These are phyloP conservation scores for Quercus suber DNA, from an alignment of 306 rosid species.

Conservation along the genomic window DNA sequence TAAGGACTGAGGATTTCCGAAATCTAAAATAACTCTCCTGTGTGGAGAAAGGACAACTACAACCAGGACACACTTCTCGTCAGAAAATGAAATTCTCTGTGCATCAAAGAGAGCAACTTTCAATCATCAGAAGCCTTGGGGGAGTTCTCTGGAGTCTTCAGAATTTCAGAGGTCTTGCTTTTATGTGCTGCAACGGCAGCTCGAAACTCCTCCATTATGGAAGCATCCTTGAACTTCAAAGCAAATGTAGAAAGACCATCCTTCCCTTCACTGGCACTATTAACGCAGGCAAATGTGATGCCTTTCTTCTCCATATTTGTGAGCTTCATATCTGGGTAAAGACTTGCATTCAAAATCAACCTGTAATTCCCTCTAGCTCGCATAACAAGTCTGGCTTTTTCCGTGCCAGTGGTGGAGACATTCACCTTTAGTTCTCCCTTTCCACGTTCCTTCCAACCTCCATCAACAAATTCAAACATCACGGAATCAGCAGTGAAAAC, in stretches of 20 bases:
- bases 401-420: constrained; percentile 47
- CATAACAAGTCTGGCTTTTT: constrained; percentile 76
- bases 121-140: constrained; percentile 57
- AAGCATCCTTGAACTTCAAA: constrained; percentile 80
- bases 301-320: constrained; percentile 90
- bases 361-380: constrained; percentile 79
- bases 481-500: constrained; percentile 73
- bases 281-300: constrained; percentile 87
- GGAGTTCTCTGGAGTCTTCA: constrained; percentile 80
- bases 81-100: constrained; percentile 14
- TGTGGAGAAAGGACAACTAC: constrained; percentile 1
- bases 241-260: constrained; percentile 81
- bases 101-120: constrained; percentile 16
- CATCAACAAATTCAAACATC: constrained; percentile 68
- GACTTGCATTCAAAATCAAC: constrained; percentile 80
- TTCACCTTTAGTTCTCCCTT: constrained; percentile 88
- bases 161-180: constrained; percentile 40
- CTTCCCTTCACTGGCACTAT: constrained; percentile 71
- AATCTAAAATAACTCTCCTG: constrained; percentile 25
- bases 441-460: constrained; percentile 96
- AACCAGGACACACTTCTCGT: constrained; percentile 11
- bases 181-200: constrained; percentile 57
- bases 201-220: constrained; percentile 70
- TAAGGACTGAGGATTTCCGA: constrained; percentile 33
- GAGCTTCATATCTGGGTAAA: constrained; percentile 86